phyloP scores from a whole-genome alignment of 2,329 filamentous ascomycete genomes.

The Aspergillus piperis region DNA sequence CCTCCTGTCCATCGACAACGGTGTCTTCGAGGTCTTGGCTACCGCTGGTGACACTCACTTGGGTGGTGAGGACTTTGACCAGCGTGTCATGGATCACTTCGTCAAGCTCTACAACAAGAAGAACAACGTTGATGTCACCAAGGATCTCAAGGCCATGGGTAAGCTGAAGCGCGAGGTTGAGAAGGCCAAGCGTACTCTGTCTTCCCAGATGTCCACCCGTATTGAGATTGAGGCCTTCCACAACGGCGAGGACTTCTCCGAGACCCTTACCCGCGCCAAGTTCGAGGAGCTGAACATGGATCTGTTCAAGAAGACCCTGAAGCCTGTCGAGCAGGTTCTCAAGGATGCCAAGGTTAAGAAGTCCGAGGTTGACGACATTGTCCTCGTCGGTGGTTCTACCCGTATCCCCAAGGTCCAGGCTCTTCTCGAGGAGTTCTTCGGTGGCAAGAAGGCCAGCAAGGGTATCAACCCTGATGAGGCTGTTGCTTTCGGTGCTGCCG shows the following conservation, averaged over 20 bases:
- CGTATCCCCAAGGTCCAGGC: conserved; percentile 98
- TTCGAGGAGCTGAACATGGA: conserved; percentile 99
- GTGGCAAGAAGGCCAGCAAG: conserved; percentile 96
- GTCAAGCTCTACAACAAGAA: conserved; percentile 99
- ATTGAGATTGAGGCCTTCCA: conserved; percentile 98
- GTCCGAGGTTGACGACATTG: conserved; percentile 91
- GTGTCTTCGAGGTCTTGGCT: conserved; percentile 91
- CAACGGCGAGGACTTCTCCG: conserved; percentile 95
- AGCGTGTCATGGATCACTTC: conserved; percentile 95
- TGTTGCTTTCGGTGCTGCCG: conserved; percentile 94
- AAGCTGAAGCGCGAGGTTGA: conserved; percentile 99
- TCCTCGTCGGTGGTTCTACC: conserved; percentile 96
- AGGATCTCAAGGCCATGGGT: conserved; percentile 96
- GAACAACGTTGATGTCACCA: conserved; percentile 85
- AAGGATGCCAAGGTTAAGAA: conserved; percentile 99
- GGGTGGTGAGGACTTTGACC: conserved; percentile 98
- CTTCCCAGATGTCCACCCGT: conserved; percentile 87
- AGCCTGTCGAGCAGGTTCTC: conserved; percentile 97
- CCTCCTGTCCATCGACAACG: conserved; percentile 85
- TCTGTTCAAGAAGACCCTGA: conserved; percentile 98
- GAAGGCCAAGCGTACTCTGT: conserved; percentile 98
- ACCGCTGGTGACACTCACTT: conserved; percentile 96
- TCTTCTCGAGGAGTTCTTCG: conserved; percentile 94
- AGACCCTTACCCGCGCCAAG: conserved; percentile 97
- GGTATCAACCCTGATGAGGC: conserved; percentile 99